Base-by-base conservation (phyloP, 2,329 filamentous ascomycete genomes). In the Sclerotinia sclerotiorum region DNA sequence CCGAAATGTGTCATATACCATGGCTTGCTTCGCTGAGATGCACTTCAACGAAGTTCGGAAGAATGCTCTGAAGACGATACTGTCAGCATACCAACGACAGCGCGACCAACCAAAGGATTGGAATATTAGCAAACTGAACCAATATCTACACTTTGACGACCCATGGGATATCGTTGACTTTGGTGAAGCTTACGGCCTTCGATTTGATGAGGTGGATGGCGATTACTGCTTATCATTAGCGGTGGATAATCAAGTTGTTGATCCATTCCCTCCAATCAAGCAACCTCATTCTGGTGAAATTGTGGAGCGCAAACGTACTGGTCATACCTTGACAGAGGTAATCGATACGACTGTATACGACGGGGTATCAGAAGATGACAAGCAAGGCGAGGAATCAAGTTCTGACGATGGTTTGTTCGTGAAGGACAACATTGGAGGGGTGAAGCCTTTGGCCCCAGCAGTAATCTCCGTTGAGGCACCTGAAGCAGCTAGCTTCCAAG, bases 21-120 rank as follows among this genome's bases (percentile, higher is more conserved):
- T 90, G 86, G 88, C 87, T 19, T 90, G 88, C 72, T 85, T 90
- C 69, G 87, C 87, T 8, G 88, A 90, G 74, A 85, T 88, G n/a
- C 87, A 89, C 74, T 89, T 90, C 69, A 84, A 85, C 52, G 81
- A 83, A 48, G 79, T 90, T 44, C 86, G 88, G 52, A 85, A 86
- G 66, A 82, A 83, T 17, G 84, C 88, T 21, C 76, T 90, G 24
- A 82, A 82, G 66, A 83, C 84, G 21, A 79, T 90, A 29, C 82
- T 84, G 63, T 82, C 80, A 67, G 82, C 84, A 1, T 86, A 88
- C 70, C 81, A 84, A 1, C 83, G 87, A 68, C 84, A 85, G 32
- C 82, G 85, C 69, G 84, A 85, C 64, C 81, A 83, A 7, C 83
- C 87, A 2, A 87, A 85, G 72, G 87, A 90, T 71, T 83, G 89